Conservation (phyloP, 345 rosid species). For the Salix udensis region DNA sequence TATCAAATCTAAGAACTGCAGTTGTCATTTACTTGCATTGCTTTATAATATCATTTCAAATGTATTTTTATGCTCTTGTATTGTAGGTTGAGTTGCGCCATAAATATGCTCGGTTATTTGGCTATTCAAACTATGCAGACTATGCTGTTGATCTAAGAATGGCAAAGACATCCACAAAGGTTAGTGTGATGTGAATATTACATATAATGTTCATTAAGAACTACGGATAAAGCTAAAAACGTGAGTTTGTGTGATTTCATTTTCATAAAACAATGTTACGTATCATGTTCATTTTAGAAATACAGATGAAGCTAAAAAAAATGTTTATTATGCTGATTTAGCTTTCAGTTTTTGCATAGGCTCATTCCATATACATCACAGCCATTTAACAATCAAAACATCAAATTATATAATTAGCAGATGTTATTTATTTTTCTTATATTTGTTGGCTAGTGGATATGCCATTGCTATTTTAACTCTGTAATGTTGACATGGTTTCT, state of each 20-base stretch:
- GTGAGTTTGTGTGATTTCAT: background rate
- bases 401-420: too few relatives aligned
- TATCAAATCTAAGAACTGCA: too few relatives aligned
- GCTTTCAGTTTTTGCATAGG: background rate
- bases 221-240: background rate
- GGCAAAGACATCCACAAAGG: conserved; percentile 88
- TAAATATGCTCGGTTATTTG: conserved; percentile 76
- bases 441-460: too few relatives aligned
- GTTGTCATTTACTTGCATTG: too few relatives aligned
- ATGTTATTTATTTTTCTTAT: too few relatives aligned
- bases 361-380: background rate
- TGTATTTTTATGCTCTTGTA: conserved; percentile 2
- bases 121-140: conserved; percentile 81
- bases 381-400: too few relatives aligned
- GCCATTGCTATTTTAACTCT: too few relatives aligned
- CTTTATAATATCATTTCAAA: background rate
- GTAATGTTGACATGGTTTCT: too few relatives aligned
- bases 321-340: background rate
- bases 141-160: conserved; percentile 73
- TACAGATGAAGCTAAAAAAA: too few relatives aligned
- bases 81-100: conserved; percentile 81
- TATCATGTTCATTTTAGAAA: too few relatives aligned
- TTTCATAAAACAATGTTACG: too few relatives aligned
- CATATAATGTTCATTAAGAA: conserved; percentile 3
- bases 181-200: conserved; percentile 24